phyloP scores from a whole-genome alignment of 768 basidiomycete species.

The Gymnopilus dilepis region DNA sequence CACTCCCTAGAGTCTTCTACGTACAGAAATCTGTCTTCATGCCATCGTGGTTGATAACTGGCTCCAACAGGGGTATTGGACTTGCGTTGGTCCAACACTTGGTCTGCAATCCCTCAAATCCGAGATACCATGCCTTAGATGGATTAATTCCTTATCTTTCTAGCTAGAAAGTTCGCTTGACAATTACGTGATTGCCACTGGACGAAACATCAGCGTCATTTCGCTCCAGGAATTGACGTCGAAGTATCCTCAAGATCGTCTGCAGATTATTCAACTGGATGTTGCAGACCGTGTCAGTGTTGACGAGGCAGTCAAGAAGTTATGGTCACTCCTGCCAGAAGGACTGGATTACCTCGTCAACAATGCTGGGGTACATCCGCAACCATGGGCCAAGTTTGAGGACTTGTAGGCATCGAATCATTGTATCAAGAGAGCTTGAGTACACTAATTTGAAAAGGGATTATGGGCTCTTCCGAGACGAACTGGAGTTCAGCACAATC shows the following conservation, averaged over 20 bases:
- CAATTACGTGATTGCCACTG: neutral
- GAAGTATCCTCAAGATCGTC: neutral
- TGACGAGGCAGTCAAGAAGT: neutral
- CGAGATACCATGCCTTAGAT: neutral
- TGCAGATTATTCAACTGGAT: neutral
- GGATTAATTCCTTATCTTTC: too few relatives aligned
- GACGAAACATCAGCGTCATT: neutral
- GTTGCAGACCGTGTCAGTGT: neutral
- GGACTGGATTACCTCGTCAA: neutral
- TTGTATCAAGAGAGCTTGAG: neutral
- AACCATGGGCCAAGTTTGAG: neutral
- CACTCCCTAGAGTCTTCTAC: too few relatives aligned
- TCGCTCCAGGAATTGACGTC: neutral
- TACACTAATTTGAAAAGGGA: neutral
- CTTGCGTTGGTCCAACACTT: neutral
- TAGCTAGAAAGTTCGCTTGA: neutral
- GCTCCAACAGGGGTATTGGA: neutral
- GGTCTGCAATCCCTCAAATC: neutral
- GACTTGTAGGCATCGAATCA: neutral
- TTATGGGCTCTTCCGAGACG: too few relatives aligned
- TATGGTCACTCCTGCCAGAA: neutral
- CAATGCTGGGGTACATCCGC: neutral
- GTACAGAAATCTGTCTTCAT: too few relatives aligned
- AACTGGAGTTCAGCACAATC: neutral
- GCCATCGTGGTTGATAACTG: neutral